Percentiles rank a stretch among this genome's conserved stretches.
Conservation (phyloP, 2,329 filamentous ascomycete genomes). For the Penicillium occitanis region DNA sequence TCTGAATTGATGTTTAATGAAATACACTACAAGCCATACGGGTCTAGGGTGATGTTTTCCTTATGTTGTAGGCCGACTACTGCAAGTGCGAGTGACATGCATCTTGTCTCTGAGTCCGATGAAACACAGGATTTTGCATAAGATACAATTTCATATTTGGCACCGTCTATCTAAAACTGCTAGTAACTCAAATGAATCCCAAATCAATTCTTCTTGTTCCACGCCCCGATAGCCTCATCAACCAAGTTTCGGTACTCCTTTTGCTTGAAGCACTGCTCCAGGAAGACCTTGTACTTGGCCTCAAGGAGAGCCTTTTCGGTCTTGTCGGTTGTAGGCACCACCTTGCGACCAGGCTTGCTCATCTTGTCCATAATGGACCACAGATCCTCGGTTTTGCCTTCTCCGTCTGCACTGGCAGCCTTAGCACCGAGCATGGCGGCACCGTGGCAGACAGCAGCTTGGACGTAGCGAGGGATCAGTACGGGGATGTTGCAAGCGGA, state of each 20-base stretch:
- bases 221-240: constrained; percentile 58
- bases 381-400: constrained; percentile 78
- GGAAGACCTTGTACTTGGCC: constrained; percentile 92
- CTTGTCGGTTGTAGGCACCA: constrained; percentile 69
- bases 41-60: not conserved
- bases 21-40: not conserved
- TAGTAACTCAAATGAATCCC: not conserved
- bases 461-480: constrained; percentile 87
- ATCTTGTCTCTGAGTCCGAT: not conserved
- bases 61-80: not conserved
- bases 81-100: not conserved
- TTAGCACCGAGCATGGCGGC: constrained; percentile 98
- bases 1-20: not conserved
- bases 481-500: constrained; percentile 91
- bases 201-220: constrained; percentile 32
- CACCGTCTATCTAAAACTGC: not conserved
- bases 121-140: not conserved
- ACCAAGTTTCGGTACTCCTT: constrained; percentile 76
- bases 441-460: constrained; percentile 95
- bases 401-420: constrained; percentile 77
- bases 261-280: constrained; percentile 87
- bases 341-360: constrained; percentile 86
- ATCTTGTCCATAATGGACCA: constrained; percentile 98
- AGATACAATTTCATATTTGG: not conserved
- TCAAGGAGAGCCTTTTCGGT: constrained; percentile 76